Evolutionary conservation across 305 asterid genomes (phyloP).

Genomic region (Fraxinus latifolia): DNA sequence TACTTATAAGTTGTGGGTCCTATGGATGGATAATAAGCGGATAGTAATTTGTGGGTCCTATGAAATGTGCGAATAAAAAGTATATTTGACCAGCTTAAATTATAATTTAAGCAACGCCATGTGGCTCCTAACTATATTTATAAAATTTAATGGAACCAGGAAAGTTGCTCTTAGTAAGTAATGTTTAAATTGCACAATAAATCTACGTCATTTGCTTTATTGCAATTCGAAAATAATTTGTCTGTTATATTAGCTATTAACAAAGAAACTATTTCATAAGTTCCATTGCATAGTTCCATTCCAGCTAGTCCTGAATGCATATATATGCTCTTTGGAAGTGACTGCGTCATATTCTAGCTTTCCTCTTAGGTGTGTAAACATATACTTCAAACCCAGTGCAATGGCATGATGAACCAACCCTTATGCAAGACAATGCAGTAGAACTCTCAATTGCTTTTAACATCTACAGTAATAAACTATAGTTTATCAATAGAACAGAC

Average conservation of each 20-base stretch:
- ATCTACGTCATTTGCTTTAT: constrained; percentile 7
- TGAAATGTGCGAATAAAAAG: neutral
- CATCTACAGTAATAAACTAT: constrained; percentile 1
- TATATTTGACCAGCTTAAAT: neutral
- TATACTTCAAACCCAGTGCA: neutral
- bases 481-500: constrained; percentile 11
- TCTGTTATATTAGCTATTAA: neutral
- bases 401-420: neutral
- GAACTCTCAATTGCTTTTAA: constrained; percentile 15
- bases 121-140: neutral
- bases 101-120: neutral
- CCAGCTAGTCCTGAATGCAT: neutral
- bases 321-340: neutral
- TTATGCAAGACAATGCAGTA: constrained; percentile 7
- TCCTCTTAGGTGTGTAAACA: neutral
- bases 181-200: constrained; percentile 1
- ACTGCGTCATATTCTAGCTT: neutral
- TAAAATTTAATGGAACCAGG: neutral
- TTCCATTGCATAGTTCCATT: constrained; percentile 12
- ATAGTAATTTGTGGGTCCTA: neutral
- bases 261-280: neutral
- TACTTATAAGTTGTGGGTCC: neutral
- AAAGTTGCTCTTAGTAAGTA: constrained; percentile 2
- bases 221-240: neutral
- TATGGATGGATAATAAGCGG: neutral